Evolutionary conservation across 331 rosid genomes (phyloP), one percentile per base, ranked within the genome.

Genomic region (Stylosanthes scabra): DNA sequence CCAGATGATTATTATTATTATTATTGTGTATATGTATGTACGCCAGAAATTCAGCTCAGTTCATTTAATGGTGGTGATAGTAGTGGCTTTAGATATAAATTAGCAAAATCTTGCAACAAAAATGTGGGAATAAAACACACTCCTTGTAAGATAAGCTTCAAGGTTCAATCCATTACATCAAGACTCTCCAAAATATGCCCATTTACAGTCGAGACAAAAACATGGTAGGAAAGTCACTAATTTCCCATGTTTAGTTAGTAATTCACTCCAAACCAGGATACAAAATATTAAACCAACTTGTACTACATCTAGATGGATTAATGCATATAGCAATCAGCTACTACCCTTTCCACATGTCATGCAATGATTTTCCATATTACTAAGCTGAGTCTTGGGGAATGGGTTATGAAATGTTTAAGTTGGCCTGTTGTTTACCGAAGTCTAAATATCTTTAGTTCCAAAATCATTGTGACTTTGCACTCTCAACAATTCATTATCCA

Each of bases 1-100:
- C 16, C 74, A 59, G 67, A 67, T 75, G 74, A 67, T 81, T 86
- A 50, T 72, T 31, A 31, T 31, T 20, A 50, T 72, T 31, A 31
- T 31, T 64, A 28, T 8, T 78, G 9, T 57, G n/a, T 71, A 45
- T 70, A 66, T 88, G 64, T 75, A 69, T 75, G 28, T 78, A 74
- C 61, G 8, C 12, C 68, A 29, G 71, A 66, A 44, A 41, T 74
- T 74, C 62, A 13, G 15, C 55, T 81, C 41, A 63, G 37, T 60
- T 63, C 16, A 27, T 63, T 74, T 71, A 61, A 54, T 74, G 72
- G 68, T 52, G 68, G 66, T 62, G 51, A 59, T 51, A 52, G 7
- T 14, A 29, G 39, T 59, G 58, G 20, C 52, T 15, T 20, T 5
- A 14, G 40, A 54, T 63, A 57, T 71, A 51, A 77, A 76, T 40